Conservation (phyloP, 805 yeast genomes). For the Metschnikowia rubicola region DNA sequence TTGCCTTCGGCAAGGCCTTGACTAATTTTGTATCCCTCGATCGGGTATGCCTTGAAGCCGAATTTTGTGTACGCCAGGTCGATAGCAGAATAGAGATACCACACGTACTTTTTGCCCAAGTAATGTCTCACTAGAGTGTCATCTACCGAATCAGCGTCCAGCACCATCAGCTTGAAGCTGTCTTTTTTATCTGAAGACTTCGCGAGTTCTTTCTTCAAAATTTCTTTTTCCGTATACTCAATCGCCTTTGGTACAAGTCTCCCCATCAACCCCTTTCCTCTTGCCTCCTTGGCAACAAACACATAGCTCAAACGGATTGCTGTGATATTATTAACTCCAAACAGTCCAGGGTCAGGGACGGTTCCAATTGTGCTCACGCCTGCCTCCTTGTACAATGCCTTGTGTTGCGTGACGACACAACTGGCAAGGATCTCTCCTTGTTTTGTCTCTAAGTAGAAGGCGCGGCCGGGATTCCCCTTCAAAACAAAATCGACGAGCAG, state of each 20-base stretch:
- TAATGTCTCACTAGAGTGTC: slow-evolving; percentile 29
- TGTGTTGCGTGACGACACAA: slow-evolving; percentile 21
- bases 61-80: slow-evolving; percentile 62
- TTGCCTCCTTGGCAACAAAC: slow-evolving; percentile 23
- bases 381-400: slow-evolving; percentile 29
- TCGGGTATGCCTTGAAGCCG: slow-evolving; percentile 48
- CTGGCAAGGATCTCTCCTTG: slow-evolving; percentile 22
- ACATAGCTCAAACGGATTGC: slow-evolving; percentile 27
- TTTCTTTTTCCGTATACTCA: slow-evolving; percentile 28
- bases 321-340: slow-evolving; percentile 33
- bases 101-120: slow-evolving; percentile 34
- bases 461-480: slow-evolving; percentile 21
- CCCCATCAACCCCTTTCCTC: slow-evolving; percentile 31
- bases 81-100: slow-evolving; percentile 67
- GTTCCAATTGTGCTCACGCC: slow-evolving; percentile 20
- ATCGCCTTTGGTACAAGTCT: slow-evolving; percentile 26
- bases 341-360: slow-evolving; percentile 28
- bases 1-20: slow-evolving; percentile 12
- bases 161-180: slow-evolving; percentile 33
- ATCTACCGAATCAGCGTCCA: slow-evolving; percentile 27
- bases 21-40: slow-evolving; percentile 35
- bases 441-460: slow-evolving; percentile 26
- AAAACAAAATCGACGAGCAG: slow-evolving; percentile 12
- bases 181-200: slow-evolving; percentile 23
- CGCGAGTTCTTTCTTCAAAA: slow-evolving; percentile 25